Conservation (phyloP, 2,329 filamentous ascomycete genomes). For the Fusarium heterosporum region DNA sequence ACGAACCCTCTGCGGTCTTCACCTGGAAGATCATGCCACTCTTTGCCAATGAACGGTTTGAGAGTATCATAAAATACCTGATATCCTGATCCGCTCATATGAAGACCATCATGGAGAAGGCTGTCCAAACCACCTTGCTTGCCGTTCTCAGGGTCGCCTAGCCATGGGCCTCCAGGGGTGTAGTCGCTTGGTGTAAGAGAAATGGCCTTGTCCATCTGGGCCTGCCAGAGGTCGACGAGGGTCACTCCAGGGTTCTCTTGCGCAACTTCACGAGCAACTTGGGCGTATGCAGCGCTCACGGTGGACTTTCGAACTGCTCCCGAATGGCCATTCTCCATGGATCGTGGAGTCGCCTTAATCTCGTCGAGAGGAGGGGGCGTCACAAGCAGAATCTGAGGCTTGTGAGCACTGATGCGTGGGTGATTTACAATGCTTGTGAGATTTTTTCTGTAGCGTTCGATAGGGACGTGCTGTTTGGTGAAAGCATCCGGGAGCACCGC, state of each 20-base stretch:
- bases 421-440: conserved; percentile 78
- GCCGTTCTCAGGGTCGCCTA: conserved; percentile 64
- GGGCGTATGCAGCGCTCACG: conserved; percentile 67
- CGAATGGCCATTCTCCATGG: conserved; percentile 60
- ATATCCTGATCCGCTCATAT: conserved; percentile 67
- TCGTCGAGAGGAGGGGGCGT: conserved; percentile 88
- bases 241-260: conserved; percentile 73
- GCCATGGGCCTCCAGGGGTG: conserved; percentile 59
- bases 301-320: conserved; percentile 59
- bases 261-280: conserved; percentile 74
- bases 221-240: conserved; percentile 83
- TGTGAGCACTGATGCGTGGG: conserved; percentile 74
- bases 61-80: conserved; percentile 63
- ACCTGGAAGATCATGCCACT: conserved; percentile 53
- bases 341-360: conserved; percentile 67
- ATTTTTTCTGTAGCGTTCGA: conserved; percentile 81
- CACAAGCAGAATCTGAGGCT: conserved; percentile 79
- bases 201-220: conserved; percentile 78
- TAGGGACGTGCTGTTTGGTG: conserved; percentile 79
- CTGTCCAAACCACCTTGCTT: conserved; percentile 63
- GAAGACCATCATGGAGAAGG: conserved; percentile 69
- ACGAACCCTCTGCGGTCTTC: conserved; percentile 56
- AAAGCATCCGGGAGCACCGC: conserved; percentile 73
- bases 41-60: conserved; percentile 60
- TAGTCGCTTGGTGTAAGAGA: conserved; percentile 69